A percentile compares a stretch with the other conserved stretches of the same genome.
These are phyloP conservation scores for Ganoderma meredithae DNA, from an alignment of 1,284 basidiomycete species.

Conservation along the genomic window DNA sequence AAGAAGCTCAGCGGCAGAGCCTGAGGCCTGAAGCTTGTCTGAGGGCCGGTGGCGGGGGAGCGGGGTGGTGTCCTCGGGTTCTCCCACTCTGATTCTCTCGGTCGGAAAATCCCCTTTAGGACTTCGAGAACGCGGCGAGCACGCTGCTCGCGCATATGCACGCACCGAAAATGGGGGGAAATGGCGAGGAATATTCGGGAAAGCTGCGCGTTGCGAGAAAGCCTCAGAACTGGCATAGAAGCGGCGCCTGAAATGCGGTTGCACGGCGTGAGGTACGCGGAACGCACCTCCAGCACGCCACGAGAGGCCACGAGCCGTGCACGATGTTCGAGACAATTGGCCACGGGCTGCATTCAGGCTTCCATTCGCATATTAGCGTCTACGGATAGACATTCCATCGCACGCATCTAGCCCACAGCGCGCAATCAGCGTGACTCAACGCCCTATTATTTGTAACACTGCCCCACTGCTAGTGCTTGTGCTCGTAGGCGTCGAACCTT, in stretches of 20 bases:
- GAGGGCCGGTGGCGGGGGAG: slow-evolving; percentile 3
- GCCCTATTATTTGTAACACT: not conserved
- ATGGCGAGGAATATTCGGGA: not conserved
- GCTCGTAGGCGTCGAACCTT: not conserved
- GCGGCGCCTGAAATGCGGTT: slow-evolving; percentile 15
- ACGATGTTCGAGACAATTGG: not conserved
- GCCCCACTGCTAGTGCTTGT: not conserved
- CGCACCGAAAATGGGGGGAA: not conserved
- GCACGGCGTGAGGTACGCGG: not conserved
- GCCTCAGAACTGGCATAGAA: not conserved
- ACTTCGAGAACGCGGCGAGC: slow-evolving; percentile 1
- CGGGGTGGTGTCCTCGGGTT: not conserved
- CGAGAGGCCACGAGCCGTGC: not conserved
- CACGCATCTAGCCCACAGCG: not conserved
- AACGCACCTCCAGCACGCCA: not conserved
- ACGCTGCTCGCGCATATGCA: not conserved
- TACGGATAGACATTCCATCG: not conserved
- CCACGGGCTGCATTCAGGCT: slow-evolving; percentile 17
- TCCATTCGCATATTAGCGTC: slow-evolving; percentile 22
- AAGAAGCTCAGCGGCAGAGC: slow-evolving; percentile 7
- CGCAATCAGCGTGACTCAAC: not conserved
- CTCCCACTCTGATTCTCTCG: not conserved
- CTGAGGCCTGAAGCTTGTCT: slow-evolving; percentile 21
- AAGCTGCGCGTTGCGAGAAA: not conserved
- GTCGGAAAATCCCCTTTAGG: not conserved